Evolutionary conservation across 257 asterid species (phyloP), one percentile per base, ranked within the genome.

Genomic region (Capsicum baccatum): DNA sequence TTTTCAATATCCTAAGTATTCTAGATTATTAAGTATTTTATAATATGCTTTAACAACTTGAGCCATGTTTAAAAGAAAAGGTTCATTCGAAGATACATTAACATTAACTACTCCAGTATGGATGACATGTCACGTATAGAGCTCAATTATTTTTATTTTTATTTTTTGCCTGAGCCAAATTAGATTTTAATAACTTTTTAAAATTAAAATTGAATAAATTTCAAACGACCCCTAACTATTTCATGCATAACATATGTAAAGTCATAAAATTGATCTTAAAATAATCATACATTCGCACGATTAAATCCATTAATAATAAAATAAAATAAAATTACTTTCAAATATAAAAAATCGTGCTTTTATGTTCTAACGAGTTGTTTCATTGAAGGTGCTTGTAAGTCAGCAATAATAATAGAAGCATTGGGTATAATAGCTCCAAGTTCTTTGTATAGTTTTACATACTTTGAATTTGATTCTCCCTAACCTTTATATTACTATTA

Each of bases 391-490:
- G 13, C 50, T 68, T 68, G 52, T 37, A 37, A 37, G 78, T 14
- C 78, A 15, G 13, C 78, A 68, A 14, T 9, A 37, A 55, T 55
- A 55, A 13, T 55, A 55, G 59, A 55, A 55, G 67, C 48, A 39
- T 39, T 8, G 52, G 13, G 6, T 39, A 16, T 69, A 69, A 74
- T 21, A 50, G 21, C 81, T 12, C 81, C 81, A 76, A 76, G 15
- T 76, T 52, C 47, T 74, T 74, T 52, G 80, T 48, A 73, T 19
- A 74, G 58, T 10, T 50, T 48, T 21, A 21, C 60, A 66, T 66
- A 13, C 10, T 17, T 33, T 66, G 47, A 33, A n/a, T 19, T 74
- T 48, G 44, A n/a, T 58, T 50, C 56, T 70, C 44, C 37, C 21
- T 50, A 50, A 50, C 42, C 3, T 10, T 39, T 39, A 39, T n/a